Base-by-base conservation (phyloP, 73 alveolate species). In the Durusdinium trenchii region DNA sequence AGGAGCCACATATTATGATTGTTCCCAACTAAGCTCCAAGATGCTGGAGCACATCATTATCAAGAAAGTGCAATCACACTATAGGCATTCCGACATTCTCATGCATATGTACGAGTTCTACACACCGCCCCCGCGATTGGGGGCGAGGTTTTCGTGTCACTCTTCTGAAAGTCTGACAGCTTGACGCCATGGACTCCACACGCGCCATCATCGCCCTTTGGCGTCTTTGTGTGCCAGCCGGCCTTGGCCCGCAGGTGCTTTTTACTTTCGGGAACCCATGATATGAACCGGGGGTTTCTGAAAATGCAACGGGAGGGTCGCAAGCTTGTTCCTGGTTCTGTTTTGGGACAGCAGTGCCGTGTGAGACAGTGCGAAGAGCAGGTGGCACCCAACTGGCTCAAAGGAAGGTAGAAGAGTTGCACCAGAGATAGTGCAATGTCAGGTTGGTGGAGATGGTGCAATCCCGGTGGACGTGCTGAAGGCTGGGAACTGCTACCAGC, bases 371-470 rank as follows among this genome's bases (percentile, higher is more conserved):
- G 51, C 6, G 32, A 75, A 75, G 16, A 38, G 57, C 36, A 30
- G 54, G 3, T 23, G 73, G 23, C 69, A 57, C 12, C 12, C 12
- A 57, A 12, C 69, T 60, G 73, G 0, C 18, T 23, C 32, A 16
- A 60, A 32, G 18, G 73, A 60, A 60, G 73, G 73, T 60, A 60
- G 30, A 23, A 0, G 30, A 30, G 54, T 9, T 46, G 36, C 10
- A 28, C 82, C 36, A 40, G 36, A 26, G 28, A 28, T 12, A 20
- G 79, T 43, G 42, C 54, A 28, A 3, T 28, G 81, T 30, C 78
- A 91, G 98, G 78, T 91, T 12, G 98, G 98, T 28, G 98, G 98
- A 1, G 96, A 90, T 67, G 98, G 98, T 10, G 98, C 98, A 43
- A 91, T 91, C 82, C 98, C 87, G 20, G 98, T 91, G 50, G 60